Percentiles rank a stretch among this genome's conserved stretches.
Conservation (phyloP, 2,329 filamentous ascomycete genomes). For the Aureobasidium melanogenum region DNA sequence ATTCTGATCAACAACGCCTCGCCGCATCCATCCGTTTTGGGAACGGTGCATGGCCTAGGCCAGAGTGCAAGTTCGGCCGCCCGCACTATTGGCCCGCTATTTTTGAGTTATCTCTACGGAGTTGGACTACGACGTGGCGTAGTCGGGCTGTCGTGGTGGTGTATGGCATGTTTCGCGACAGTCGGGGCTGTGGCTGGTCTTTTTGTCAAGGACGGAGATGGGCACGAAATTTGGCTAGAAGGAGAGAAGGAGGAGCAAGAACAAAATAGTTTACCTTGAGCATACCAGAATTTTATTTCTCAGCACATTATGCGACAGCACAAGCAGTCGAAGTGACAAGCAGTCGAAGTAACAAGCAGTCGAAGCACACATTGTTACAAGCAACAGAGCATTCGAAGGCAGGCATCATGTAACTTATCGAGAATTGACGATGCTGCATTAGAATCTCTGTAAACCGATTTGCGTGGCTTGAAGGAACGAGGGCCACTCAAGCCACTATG, state of each 20-base stretch:
- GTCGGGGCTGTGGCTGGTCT: conserved; percentile 50
- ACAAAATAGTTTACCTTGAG: not conserved
- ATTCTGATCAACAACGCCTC: conserved; percentile 54
- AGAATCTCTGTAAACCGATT: not conserved
- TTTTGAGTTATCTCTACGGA: conserved; percentile 45
- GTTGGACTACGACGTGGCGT: conserved; percentile 43
- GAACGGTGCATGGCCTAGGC: conserved; percentile 50
- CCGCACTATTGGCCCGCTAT: conserved; percentile 46
- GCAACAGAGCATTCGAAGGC: too few relatives aligned
- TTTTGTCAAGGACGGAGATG: conserved; percentile 54
- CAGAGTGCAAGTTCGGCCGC: conserved; percentile 47
- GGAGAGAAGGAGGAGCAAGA: conserved; percentile 30
- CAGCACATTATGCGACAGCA: not conserved
- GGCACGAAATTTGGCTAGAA: conserved; percentile 49
- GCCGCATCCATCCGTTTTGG: conserved; percentile 47
- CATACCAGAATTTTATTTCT: not conserved
- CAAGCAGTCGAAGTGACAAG: not conserved
- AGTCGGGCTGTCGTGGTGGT: conserved; percentile 52
- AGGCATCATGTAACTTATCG: too few relatives aligned
- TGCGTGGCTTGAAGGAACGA: not conserved
- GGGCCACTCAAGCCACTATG: not conserved
- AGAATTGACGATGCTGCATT: too few relatives aligned
- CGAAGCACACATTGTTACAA: too few relatives aligned
- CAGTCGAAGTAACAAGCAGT: too few relatives aligned
- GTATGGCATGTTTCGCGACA: conserved; percentile 43